A percentile compares a stretch with the other conserved stretches of the same genome.
Evolutionary conservation across 306 rosid genomes (phyloP).

Genomic region (Sesbania bispinosa): DNA sequence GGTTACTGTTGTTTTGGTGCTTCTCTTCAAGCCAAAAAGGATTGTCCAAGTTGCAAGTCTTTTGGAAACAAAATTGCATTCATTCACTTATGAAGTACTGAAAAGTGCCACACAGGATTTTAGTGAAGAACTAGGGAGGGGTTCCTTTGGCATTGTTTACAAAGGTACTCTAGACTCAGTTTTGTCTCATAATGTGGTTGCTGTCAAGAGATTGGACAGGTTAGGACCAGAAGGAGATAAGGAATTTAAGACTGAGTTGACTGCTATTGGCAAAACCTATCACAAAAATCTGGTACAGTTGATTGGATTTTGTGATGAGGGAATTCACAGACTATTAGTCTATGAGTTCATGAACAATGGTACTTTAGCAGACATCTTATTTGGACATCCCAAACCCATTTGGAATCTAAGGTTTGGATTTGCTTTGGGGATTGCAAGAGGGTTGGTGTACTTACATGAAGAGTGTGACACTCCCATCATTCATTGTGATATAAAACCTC

Average conservation of each 20-base stretch:
- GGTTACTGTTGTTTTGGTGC: background rate
- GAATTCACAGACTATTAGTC: conserved; percentile 18
- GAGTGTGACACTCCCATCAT: no score
- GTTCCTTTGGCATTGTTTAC: conserved; percentile 39
- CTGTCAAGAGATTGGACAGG: conserved; percentile 36
- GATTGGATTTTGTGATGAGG: no score
- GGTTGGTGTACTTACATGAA: no score
- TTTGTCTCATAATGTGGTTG: background rate
- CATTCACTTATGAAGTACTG: conserved; percentile 17
- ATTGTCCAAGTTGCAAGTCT: background rate
- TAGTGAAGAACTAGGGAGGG: conserved; percentile 26
- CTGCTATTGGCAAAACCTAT: conserved; percentile 24
- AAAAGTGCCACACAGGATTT: conserved; percentile 17
- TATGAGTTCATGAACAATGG: conserved; percentile 41
- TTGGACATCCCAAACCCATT: conserved; percentile 10
- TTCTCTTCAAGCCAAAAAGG: conserved; percentile 5
- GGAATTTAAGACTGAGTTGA: conserved; percentile 33
- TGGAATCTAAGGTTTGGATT: conserved; percentile 28
- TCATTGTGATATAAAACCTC: no score
- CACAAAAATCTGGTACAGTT: conserved; percentile 37
- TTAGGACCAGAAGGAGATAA: conserved; percentile 30
- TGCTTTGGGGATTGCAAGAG: no score
- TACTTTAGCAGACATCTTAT: conserved; percentile 17
- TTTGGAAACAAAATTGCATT: conserved; percentile 28
- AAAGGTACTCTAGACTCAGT: conserved; percentile 25